Conservation (phyloP, 2,329 filamentous ascomycete genomes). For the Teratosphaeria destructans region DNA sequence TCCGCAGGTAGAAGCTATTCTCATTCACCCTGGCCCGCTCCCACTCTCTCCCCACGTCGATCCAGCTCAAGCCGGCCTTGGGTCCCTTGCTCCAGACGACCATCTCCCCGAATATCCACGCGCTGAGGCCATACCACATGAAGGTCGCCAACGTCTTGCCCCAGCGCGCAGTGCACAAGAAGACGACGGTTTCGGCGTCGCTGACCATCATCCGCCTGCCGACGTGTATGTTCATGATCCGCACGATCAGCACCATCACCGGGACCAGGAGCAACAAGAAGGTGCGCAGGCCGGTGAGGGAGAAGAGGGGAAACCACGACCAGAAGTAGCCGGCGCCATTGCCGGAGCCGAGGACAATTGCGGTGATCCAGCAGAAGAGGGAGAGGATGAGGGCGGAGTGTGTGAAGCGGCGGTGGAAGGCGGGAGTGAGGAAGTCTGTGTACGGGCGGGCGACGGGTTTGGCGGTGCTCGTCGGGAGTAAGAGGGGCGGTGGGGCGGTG, state of each 20-base stretch:
- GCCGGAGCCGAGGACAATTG: slow-evolving; percentile 51
- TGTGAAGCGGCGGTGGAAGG: slow-evolving; percentile 76
- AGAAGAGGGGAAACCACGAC: slow-evolving; percentile 74
- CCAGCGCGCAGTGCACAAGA: slow-evolving; percentile 37
- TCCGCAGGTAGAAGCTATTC: slow-evolving; percentile 68
- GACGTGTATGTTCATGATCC: slow-evolving; percentile 46
- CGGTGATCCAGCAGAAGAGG: slow-evolving; percentile 60
- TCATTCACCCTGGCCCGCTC: slow-evolving; percentile 77
- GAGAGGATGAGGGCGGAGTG: slow-evolving; percentile 62
- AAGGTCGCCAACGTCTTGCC: slow-evolving; percentile 54
- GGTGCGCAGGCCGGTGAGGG: slow-evolving; percentile 59
- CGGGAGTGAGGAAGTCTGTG: slow-evolving; percentile 83
- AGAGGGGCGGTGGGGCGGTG: neutral
- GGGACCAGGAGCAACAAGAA: slow-evolving; percentile 65
- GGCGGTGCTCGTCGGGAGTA: slow-evolving; percentile 11
- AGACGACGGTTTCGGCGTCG: slow-evolving; percentile 52
- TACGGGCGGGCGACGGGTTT: slow-evolving; percentile 52
- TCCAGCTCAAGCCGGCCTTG: slow-evolving; percentile 56
- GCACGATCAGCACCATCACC: slow-evolving; percentile 70
- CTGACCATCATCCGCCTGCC: slow-evolving; percentile 55
- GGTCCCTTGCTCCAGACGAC: slow-evolving; percentile 61
- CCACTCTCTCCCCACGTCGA: slow-evolving; percentile 52
- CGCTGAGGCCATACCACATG: slow-evolving; percentile 67
- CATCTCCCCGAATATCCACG: slow-evolving; percentile 67
- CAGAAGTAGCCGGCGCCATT: slow-evolving; percentile 53